Evolutionary conservation across 106 monocot genomes (phyloP), one percentile per base, ranked within the genome.

Genomic region (Acanthochlamys bracteata): DNA sequence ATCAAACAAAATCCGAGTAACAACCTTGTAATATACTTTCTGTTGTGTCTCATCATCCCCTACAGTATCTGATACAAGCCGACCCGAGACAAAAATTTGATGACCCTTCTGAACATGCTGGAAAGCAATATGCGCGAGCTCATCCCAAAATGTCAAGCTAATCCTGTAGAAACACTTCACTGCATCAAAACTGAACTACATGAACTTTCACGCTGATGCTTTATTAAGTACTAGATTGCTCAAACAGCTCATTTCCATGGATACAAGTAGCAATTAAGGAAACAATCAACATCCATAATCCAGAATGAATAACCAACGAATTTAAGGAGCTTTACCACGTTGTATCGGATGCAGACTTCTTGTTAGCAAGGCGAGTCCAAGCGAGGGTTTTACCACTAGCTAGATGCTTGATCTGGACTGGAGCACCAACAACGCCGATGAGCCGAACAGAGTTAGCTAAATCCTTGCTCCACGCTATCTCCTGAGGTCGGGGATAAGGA

Each of bases 141-240:
- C 88, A 78, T 95, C 90, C 90, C 95, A 95, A 58, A 95, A 79
- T 14, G 77, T 80, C 40, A 95, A 56, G 76, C 71, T 90, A 63
- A 95, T 82, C 95, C 95, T 95, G 73, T 26, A 33, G 22, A 9
- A 41, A 45, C 53, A 45, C n/a, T n/a, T n/a, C n/a, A n/a, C n/a
- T n/a, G n/a, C n/a, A n/a, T n/a, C n/a, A n/a, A n/a, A n/a, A n/a
- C n/a, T n/a, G n/a, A n/a, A n/a, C n/a, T n/a, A n/a, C n/a, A n/a
- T n/a, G n/a, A n/a, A n/a, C n/a, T n/a, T n/a, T n/a, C n/a, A n/a
- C n/a, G n/a, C n/a, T n/a, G n/a, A n/a, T n/a, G n/a, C n/a, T n/a
- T n/a, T n/a, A n/a, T n/a, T n/a, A n/a, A n/a, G n/a, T n/a, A n/a
- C n/a, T n/a, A n/a, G n/a, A n/a, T n/a, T n/a, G n/a, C n/a, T n/a